These are phyloP conservation scores for Omphalotus guepiniiformis DNA, from an alignment of 768 basidiomycete genomes.

Conservation along the genomic window DNA sequence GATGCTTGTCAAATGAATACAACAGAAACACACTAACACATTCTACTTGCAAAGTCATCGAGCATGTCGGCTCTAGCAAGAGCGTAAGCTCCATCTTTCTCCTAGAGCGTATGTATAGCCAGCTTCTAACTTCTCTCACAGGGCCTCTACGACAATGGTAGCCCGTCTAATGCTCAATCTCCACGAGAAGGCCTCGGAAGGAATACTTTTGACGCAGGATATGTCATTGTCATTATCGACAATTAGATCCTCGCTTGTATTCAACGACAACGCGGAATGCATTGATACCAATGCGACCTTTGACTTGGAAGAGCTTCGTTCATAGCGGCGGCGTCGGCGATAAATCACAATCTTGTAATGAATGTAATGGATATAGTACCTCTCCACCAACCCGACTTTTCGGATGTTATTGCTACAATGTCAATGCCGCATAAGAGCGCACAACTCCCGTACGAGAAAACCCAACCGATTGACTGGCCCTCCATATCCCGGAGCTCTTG, in stretches of 20 bases:
- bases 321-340: too few relatives aligned
- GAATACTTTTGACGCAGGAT: not conserved
- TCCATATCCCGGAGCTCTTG: too few relatives aligned
- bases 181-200: conserved; percentile 2
- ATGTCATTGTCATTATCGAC: not conserved
- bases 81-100: not conserved
- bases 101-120: too few relatives aligned
- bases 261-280: not conserved
- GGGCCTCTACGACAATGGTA: conserved; percentile 7
- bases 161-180: conserved; percentile 10
- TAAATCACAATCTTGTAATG: too few relatives aligned
- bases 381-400: too few relatives aligned
- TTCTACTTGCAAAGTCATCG: not conserved
- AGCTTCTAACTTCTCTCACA: not conserved
- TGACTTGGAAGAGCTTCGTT: too few relatives aligned
- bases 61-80: conserved; percentile 1
- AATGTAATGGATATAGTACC: too few relatives aligned
- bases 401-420: too few relatives aligned
- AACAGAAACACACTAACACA: not conserved
- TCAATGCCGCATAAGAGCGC: too few relatives aligned
- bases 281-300: too few relatives aligned
- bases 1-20: not conserved
- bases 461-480: too few relatives aligned
- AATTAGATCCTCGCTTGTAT: not conserved
- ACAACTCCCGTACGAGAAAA: too few relatives aligned